Percentiles rank a stretch among this genome's conserved stretches.
Conservation (phyloP, 2,329 filamentous ascomycete genomes). For the Corynespora cassiicola region DNA sequence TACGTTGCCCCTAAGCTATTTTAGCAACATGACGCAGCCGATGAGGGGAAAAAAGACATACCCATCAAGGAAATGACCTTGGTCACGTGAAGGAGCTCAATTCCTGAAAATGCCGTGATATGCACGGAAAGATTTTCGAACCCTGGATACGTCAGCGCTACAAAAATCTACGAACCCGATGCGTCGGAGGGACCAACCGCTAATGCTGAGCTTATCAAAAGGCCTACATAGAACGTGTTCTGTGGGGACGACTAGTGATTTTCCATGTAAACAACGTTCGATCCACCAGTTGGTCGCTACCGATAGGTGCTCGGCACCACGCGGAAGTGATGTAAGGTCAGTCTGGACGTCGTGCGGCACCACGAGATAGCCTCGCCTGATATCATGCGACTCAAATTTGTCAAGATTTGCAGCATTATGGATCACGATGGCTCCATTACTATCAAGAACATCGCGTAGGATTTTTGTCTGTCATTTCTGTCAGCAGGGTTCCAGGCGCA, state of each 20-base stretch:
- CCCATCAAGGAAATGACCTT: conserved; percentile 77
- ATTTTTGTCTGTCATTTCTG: conserved; percentile 36
- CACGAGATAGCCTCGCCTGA: conserved; percentile 47
- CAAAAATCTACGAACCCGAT: conserved; percentile 7
- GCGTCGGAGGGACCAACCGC: conserved; percentile 51
- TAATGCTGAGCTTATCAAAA: conserved; percentile 73
- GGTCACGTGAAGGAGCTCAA: conserved; percentile 84
- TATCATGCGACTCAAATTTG: conserved; percentile 28
- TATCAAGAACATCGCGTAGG: conserved; percentile 36
- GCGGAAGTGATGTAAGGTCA: conserved; percentile 41
- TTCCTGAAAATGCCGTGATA: conserved; percentile 81
- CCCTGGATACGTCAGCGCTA: conserved; percentile 48
- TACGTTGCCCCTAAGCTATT: conserved; percentile 70
- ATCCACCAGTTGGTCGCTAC: conserved; percentile 90
- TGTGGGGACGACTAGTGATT: conserved; percentile 71
- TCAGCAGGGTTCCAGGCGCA: conserved; percentile 24
- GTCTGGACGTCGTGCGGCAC: conserved; percentile 53
- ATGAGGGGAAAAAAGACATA: conserved; percentile 32
- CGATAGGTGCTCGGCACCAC: conserved; percentile 37
- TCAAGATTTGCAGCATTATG: conserved; percentile 29
- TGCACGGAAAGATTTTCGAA: conserved; percentile 76
- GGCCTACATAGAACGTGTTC: conserved; percentile 78
- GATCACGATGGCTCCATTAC: conserved; percentile 44
- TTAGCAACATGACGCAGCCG: conserved; percentile 22
- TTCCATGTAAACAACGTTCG: conserved; percentile 83